Evolutionary conservation across 805 yeast species (phyloP).

Genomic region (Lipomyces mesembrius): DNA sequence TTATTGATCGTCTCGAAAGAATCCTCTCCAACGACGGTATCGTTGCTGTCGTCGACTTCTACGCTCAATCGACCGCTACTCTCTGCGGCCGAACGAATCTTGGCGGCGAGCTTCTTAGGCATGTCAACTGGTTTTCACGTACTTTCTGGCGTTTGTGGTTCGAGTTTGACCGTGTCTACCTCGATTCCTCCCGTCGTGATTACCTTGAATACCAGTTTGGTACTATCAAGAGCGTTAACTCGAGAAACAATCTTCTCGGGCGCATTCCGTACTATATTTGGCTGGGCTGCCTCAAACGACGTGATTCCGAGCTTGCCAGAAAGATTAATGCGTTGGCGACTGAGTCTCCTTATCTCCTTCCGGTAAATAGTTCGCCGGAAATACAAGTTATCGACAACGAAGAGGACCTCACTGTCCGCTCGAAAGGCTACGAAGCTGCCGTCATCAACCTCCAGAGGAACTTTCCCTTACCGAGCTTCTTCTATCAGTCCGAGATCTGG

Average conservation of each 20-base stretch:
- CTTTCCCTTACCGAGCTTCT: constrained; percentile 78
- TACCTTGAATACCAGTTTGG: constrained; percentile 83
- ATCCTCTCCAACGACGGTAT: constrained; percentile 62
- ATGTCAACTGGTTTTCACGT: constrained; percentile 75
- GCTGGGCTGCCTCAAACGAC: constrained; percentile 72
- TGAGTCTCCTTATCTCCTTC: constrained; percentile 71
- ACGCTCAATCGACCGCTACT: constrained; percentile 70
- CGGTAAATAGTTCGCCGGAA: constrained; percentile 33
- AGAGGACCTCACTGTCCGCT: constrained; percentile 29
- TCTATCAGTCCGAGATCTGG: constrained; percentile 78
- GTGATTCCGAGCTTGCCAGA: constrained; percentile 55
- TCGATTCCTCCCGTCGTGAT: constrained; percentile 81
- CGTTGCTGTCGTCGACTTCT: constrained; percentile 76
- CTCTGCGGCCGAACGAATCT: constrained; percentile 72
- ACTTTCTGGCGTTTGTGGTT: constrained; percentile 90
- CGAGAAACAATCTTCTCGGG: constrained; percentile 67
- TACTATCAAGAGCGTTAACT: constrained; percentile 73
- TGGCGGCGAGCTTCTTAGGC: constrained; percentile 74
- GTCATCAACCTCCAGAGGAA: constrained; percentile 62
- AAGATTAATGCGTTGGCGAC: constrained; percentile 74
- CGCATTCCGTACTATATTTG: constrained; percentile 82
- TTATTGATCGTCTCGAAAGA: constrained; percentile 66
- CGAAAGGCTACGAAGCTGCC: constrained; percentile 81
- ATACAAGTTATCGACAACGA: constrained; percentile 26
- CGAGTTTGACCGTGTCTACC: constrained; percentile 77